Evolutionary conservation across 306 rosid species (phyloP).

Genomic region (Lathyrus aphaca): DNA sequence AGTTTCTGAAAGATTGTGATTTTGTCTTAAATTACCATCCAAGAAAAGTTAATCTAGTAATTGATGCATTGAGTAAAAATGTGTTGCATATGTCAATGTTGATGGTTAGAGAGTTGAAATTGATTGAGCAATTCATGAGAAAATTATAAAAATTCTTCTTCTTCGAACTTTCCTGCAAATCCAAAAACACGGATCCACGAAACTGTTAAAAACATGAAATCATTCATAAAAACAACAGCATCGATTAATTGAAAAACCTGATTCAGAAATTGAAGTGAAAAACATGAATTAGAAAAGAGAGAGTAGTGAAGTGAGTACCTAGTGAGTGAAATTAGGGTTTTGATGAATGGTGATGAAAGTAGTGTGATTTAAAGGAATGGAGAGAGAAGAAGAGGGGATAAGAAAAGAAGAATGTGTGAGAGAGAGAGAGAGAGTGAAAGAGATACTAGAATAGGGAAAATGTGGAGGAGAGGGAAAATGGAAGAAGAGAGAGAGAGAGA

Average conservation of each 20-base stretch:
- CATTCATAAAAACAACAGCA: constrained; percentile 8
- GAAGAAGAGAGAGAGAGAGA: too few relatives aligned
- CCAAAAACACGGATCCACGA: constrained; percentile 48
- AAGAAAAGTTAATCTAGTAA: too few relatives aligned
- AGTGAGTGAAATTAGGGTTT: constrained; percentile 66
- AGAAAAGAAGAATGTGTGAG: too few relatives aligned
- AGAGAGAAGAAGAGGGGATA: not conserved
- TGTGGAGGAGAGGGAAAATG: constrained; percentile 23
- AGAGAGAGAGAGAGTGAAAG: not conserved
- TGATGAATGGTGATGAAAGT: constrained; percentile 43
- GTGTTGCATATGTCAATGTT: too few relatives aligned
- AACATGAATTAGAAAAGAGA: not conserved
- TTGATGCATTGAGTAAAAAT: too few relatives aligned
- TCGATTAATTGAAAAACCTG: not conserved
- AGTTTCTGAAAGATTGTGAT: too few relatives aligned
- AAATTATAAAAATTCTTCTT: not conserved
- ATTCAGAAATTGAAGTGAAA: not conserved
- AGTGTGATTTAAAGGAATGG: not conserved
- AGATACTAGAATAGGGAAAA: constrained; percentile 4
- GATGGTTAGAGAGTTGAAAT: too few relatives aligned
- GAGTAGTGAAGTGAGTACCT: constrained; percentile 53
- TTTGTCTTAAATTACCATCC: too few relatives aligned
- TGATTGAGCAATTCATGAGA: too few relatives aligned
- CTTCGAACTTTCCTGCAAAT: constrained; percentile 42
- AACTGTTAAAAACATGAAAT: not conserved